phyloP scores from a whole-genome alignment of 495 filamentous ascomycete species.

The Podospora tetraspora region DNA sequence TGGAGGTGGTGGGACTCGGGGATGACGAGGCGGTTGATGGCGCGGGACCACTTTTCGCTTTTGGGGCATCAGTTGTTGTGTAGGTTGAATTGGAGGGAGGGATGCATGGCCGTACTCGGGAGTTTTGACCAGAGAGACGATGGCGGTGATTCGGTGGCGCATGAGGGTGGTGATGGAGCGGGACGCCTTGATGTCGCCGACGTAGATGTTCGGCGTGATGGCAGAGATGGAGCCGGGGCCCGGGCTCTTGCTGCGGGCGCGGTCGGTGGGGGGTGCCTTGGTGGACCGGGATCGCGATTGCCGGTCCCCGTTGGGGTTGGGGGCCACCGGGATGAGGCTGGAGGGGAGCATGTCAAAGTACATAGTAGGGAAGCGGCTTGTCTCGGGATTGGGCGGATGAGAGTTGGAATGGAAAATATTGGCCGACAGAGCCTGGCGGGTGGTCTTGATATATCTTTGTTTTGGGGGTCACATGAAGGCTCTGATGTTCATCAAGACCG shows the following conservation, averaged over 20 bases:
- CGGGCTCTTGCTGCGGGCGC: background rate
- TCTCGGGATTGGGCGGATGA: too few species aligned
- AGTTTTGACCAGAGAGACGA: constrained; percentile 24
- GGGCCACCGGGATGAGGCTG: too few species aligned
- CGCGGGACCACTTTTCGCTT: constrained; percentile 10
- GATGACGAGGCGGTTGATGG: constrained; percentile 29
- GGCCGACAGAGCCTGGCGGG: too few species aligned
- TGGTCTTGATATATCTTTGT: too few species aligned
- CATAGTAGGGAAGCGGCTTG: too few species aligned
- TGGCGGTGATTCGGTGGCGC: constrained; percentile 32
- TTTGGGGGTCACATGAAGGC: too few species aligned
- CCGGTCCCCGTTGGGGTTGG: too few species aligned
- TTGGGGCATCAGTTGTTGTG: too few species aligned
- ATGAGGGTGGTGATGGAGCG: constrained; percentile 26
- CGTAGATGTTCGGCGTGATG: constrained; percentile 22
- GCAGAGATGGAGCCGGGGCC: background rate
- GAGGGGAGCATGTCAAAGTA: too few species aligned
- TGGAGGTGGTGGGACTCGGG: constrained; percentile 30
- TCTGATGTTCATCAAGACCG: too few species aligned
- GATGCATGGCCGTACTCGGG: constrained; percentile 9
- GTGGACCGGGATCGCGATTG: background rate
- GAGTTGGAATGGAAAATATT: too few species aligned
- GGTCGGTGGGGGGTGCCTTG: background rate
- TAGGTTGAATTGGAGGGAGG: too few species aligned
- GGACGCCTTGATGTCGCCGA: constrained; percentile 33